A percentile compares a stretch with the other conserved stretches of the same genome.
Evolutionary conservation across 2,329 filamentous ascomycete genomes (phyloP).

Genomic region (Epichloe brachyelytri): DNA sequence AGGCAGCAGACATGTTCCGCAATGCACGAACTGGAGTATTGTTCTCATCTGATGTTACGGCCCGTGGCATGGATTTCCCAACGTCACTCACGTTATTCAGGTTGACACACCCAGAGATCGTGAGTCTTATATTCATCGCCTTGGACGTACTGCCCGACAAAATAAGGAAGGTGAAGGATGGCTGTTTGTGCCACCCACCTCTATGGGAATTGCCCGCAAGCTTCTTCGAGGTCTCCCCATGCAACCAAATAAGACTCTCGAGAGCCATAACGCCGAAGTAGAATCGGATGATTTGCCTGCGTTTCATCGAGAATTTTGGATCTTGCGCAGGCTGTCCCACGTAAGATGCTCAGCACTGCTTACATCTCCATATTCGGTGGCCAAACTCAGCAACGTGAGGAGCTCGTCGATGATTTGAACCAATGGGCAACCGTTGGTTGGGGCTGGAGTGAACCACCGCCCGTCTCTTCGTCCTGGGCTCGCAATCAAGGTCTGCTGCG

Average conservation of each 20-base stretch:
- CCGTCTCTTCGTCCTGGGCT: slow-evolving; percentile 15
- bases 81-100: slow-evolving; percentile 70
- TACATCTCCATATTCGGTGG: slow-evolving; percentile 48
- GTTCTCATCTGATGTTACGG: slow-evolving; percentile 68
- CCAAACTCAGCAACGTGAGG: slow-evolving; percentile 25
- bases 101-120: slow-evolving; percentile 49
- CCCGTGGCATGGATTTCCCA: slow-evolving; percentile 72
- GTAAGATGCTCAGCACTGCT: slow-evolving; percentile 19
- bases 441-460: slow-evolving; percentile 38
- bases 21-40: slow-evolving; percentile 47
- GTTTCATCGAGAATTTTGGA: slow-evolving; percentile 30
- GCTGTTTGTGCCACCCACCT: slow-evolving; percentile 46
- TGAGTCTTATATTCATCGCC: slow-evolving; percentile 64
- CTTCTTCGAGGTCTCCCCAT: slow-evolving; percentile 49
- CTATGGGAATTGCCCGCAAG: slow-evolving; percentile 33
- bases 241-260: slow-evolving; percentile 37
- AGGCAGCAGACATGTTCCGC: slow-evolving; percentile 61
- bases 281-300: slow-evolving; percentile 34
- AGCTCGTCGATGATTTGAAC: slow-evolving; percentile 38
- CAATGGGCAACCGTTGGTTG: slow-evolving; percentile 36
- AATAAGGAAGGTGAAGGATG: slow-evolving; percentile 61
- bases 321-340: slow-evolving; percentile 29
- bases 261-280: slow-evolving; percentile 36
- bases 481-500: slow-evolving; percentile 19
- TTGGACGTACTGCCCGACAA: slow-evolving; percentile 66